Conservation (phyloP, 1,284 basidiomycete genomes). For the Cutaneotrichosporon cyanovorans region DNA sequence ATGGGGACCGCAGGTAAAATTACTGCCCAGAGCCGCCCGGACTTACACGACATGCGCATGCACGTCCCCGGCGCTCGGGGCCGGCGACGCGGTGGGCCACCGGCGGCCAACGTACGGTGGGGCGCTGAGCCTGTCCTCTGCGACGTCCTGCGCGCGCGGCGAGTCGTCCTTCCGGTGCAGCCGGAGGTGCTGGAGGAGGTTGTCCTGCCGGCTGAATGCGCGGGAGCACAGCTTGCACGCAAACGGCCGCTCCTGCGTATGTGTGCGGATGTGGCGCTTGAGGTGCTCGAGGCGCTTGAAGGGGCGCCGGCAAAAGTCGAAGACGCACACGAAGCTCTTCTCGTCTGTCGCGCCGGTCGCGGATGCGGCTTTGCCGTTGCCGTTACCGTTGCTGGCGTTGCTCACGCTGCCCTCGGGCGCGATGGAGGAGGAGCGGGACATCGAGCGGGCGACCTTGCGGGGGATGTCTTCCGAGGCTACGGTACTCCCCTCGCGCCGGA, state of each 20-base stretch:
- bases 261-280: slow-evolving; percentile 77
- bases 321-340: slow-evolving; percentile 18
- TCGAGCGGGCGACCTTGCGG: slow-evolving; percentile 1
- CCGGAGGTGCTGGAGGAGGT: slow-evolving; percentile 70
- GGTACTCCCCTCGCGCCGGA: slow-evolving; percentile 2
- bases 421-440: slow-evolving; percentile 1
- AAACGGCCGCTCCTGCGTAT: slow-evolving; percentile 78
- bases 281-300: slow-evolving; percentile 88
- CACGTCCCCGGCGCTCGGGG: slow-evolving; percentile 11
- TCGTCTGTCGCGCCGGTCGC: slow-evolving; percentile 16
- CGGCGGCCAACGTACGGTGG: slow-evolving; percentile 11
- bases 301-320: slow-evolving; percentile 56
- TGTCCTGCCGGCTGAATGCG: slow-evolving; percentile 75
- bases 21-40: neutral
- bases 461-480: neutral
- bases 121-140: slow-evolving; percentile 14
- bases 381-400: neutral
- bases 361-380: neutral
- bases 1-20: too few species aligned
- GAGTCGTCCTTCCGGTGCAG: slow-evolving; percentile 54
- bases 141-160: slow-evolving; percentile 11
- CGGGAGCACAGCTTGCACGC: slow-evolving; percentile 64
- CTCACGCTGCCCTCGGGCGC: slow-evolving; percentile 7
- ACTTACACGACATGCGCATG: slow-evolving; percentile 11
- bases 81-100: slow-evolving; percentile 13